Base-by-base conservation (phyloP, 768 basidiomycete species). In the Collybia nuda region DNA sequence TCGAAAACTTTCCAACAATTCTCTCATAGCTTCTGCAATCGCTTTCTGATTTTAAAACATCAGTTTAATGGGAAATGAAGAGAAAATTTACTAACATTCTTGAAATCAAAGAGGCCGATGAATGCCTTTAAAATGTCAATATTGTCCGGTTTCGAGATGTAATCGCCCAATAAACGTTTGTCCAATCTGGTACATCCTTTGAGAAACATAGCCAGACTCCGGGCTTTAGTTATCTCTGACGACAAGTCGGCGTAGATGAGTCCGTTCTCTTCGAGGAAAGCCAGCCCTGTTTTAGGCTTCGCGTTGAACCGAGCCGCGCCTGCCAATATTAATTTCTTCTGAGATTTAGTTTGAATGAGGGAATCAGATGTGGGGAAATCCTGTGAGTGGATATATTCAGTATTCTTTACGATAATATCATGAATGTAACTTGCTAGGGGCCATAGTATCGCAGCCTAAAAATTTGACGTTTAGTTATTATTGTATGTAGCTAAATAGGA, bases 11-110 rank as follows among this genome's bases (percentile, higher is more conserved):
- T 98, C 97, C 8, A 99, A 76, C 50, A 98, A 71, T 62, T 98
- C 94, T 19, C 97, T 84, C 88, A 99, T 86, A 1, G 94, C 96
- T 53, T 99, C 97, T 14, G 93, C 94, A 53, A 97, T 80, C 14
- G 87, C 82, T 88, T 96, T 96, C 94, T 98, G 43, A 17, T 12
- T 43, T 17, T 14, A 22, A 37, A 37, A 44, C 35, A 41, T 48
- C 21, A 50, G 38, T 39, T 29, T 11, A 41, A 36, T 21, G 17
- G 9, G 8, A 3, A 32, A 28, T 43, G 23, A 42, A 17, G 36
- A 41, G 32, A 47, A 22, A 41, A 48, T n/a, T 11, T 3, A 72
- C 84, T 61, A 57, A 95, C 96, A 55, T 86, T 78, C 61, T 85
- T 82, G 68, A 98, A 98, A 66, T 97, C 90, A 61, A 97, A 95